These are phyloP conservation scores for Wickerhamomyces silvicola DNA, from an alignment of 805 yeast species.

Conservation along the genomic window DNA sequence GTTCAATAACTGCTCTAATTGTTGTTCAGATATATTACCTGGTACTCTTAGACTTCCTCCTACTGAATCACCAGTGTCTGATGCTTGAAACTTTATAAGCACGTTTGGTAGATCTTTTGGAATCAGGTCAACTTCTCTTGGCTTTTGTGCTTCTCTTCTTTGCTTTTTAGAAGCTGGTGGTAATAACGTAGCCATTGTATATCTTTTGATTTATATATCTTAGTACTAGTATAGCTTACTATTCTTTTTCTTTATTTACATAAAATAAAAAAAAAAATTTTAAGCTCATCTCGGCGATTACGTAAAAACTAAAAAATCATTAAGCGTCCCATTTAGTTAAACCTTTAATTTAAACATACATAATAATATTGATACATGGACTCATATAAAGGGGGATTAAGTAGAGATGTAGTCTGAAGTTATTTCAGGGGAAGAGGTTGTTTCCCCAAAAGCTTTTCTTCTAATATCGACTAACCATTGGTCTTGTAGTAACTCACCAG, in stretches of 20 bases:
- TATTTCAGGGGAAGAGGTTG: conserved; percentile 20
- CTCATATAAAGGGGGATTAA: no score
- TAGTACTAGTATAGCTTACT: no score
- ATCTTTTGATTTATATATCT: no score
- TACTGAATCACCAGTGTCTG: conserved; percentile 81
- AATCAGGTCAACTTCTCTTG: conserved; percentile 63
- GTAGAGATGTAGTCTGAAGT: no score
- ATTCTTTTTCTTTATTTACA: neutral
- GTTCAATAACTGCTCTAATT: conserved; percentile 82
- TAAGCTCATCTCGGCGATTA: neutral
- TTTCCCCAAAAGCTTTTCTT: conserved; percentile 57
- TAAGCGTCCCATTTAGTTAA: conserved; percentile 17
- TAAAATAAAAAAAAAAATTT: neutral
- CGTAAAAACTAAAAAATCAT: neutral
- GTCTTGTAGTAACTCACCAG: conserved; percentile 77
- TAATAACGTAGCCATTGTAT: conserved; percentile 82
- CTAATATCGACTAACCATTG: conserved; percentile 83
- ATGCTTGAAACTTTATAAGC: conserved; percentile 81
- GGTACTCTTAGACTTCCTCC: conserved; percentile 90
- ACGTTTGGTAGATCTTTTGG: conserved; percentile 85
- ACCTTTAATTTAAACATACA: no score
- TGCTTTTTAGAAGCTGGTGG: conserved; percentile 94
- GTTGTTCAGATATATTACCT: conserved; percentile 77
- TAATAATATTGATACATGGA: no score
- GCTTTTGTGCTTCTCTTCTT: conserved; percentile 74